Percentiles rank a stretch among this genome's conserved stretches.
These are phyloP conservation scores for Geum urbanum DNA, from an alignment of 306 rosid species.

Conservation along the genomic window DNA sequence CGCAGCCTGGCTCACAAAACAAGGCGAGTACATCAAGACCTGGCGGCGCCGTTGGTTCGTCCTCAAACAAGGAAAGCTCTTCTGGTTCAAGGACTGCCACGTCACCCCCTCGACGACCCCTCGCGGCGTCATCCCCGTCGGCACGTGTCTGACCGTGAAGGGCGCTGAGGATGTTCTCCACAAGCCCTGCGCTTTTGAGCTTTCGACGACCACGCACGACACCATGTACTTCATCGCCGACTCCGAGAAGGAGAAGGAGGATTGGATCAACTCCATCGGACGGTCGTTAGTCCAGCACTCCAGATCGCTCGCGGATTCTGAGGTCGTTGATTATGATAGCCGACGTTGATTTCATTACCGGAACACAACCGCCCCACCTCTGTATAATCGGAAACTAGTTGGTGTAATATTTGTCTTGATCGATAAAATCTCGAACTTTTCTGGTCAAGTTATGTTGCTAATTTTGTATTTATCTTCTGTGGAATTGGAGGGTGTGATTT, in stretches of 20 bases:
- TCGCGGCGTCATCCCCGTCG: slow-evolving; percentile 61
- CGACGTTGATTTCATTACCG: slow-evolving; percentile 24
- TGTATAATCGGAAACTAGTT: not conserved
- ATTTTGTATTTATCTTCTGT: not conserved
- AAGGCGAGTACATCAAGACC: slow-evolving; percentile 64
- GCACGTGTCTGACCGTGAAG: slow-evolving; percentile 57
- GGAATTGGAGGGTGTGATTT: not conserved
- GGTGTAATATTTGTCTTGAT: not conserved
- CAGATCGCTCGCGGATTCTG: slow-evolving; percentile 42
- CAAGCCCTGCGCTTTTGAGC: slow-evolving; percentile 65
- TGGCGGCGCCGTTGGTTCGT: slow-evolving; percentile 85
- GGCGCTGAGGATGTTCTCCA: slow-evolving; percentile 68
- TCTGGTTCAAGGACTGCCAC: slow-evolving; percentile 50
- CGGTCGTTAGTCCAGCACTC: slow-evolving; percentile 53
- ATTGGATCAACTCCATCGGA: slow-evolving; percentile 56
- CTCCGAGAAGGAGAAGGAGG: slow-evolving; percentile 58
- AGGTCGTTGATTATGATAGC: slow-evolving; percentile 48
- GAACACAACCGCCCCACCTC: not conserved
- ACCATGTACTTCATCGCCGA: slow-evolving; percentile 67
- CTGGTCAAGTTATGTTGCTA: not conserved
- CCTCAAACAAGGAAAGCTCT: slow-evolving; percentile 55
- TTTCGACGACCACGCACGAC: slow-evolving; percentile 41
- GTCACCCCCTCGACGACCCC: slow-evolving; percentile 42
- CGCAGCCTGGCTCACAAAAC: slow-evolving; percentile 57
- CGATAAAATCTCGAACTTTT: not conserved